Conservation (phyloP, 306 rosid genomes). For the Castanea sativa region DNA sequence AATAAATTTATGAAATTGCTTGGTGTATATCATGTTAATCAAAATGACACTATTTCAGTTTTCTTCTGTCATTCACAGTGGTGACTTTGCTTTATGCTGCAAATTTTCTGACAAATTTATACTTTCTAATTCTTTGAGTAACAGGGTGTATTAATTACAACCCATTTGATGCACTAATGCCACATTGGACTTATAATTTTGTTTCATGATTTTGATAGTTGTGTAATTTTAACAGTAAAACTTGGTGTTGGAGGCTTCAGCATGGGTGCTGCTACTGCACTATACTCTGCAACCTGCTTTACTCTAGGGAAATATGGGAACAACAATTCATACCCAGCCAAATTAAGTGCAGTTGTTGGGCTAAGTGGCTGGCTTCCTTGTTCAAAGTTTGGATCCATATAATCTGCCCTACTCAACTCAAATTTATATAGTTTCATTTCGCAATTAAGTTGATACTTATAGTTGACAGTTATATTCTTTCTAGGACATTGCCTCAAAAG, state of each 20-base stretch:
- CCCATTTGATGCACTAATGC: neutral
- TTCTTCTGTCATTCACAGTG: neutral
- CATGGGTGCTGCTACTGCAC: conserved; percentile 97
- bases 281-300: conserved; percentile 81
- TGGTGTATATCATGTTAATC: neutral
- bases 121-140: neutral
- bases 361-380: conserved; percentile 99
- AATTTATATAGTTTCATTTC: neutral
- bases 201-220: neutral
- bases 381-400: conserved; percentile 61
- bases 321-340: conserved; percentile 67
- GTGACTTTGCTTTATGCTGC: neutral
- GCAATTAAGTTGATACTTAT: conserved; percentile 4
- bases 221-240: conserved; percentile 57
- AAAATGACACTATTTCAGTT: neutral
- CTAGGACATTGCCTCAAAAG: conserved; percentile 65
- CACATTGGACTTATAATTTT: conserved; percentile 8
- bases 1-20: neutral
- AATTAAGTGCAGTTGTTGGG: conserved; percentile 78
- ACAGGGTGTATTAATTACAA: neutral
- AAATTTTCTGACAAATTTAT: neutral
- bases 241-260: conserved; percentile 98
- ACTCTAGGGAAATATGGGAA: conserved; percentile 66
- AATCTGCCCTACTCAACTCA: conserved; percentile 18
- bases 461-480: conserved; percentile 25